Percentiles rank a stretch among this genome's conserved stretches.
Evolutionary conservation across 306 rosid genomes (phyloP).

Genomic region (Medicago ruthenica): DNA sequence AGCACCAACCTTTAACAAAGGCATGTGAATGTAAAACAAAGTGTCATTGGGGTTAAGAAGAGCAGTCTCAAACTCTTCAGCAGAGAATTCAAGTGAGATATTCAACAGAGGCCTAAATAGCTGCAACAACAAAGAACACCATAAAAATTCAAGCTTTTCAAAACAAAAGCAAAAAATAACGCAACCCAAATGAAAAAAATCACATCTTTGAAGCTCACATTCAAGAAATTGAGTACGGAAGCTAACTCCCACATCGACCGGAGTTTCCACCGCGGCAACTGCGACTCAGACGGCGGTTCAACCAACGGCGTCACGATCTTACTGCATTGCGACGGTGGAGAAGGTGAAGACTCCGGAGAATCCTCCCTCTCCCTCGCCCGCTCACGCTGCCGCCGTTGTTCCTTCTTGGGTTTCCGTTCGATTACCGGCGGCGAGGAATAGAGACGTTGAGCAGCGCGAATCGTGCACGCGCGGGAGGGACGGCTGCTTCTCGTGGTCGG

Average conservation of each 20-base stretch:
- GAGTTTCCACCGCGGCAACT: constrained; percentile 84
- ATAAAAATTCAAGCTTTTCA: constrained; percentile 47
- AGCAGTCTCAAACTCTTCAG: constrained; percentile 96
- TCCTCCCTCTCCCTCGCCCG: not conserved
- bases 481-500: constrained; percentile 71
- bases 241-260: constrained; percentile 99
- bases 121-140: constrained; percentile 50
- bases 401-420: constrained; percentile 58
- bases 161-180: constrained; percentile 20
- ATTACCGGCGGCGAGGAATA: constrained; percentile 50
- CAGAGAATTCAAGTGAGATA: constrained; percentile 83
- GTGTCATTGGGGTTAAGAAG: constrained; percentile 89
- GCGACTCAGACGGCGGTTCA: constrained; percentile 78
- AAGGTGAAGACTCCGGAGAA: no score
- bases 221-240: constrained; percentile 87
- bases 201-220: constrained; percentile 69
- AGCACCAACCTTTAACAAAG: constrained; percentile 89
- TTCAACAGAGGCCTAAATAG: constrained; percentile 86
- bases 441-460: constrained; percentile 81
- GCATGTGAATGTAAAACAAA: constrained; percentile 91
- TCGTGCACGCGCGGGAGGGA: constrained; percentile 94
- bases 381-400: constrained; percentile 36
- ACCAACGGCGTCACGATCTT: constrained; percentile 84
- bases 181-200: constrained; percentile 41
- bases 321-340: constrained; percentile 57